A percentile compares a stretch with the other conserved stretches of the same genome.
Evolutionary conservation across 345 rosid genomes (phyloP).

Genomic region (Hevea brasiliensis): DNA sequence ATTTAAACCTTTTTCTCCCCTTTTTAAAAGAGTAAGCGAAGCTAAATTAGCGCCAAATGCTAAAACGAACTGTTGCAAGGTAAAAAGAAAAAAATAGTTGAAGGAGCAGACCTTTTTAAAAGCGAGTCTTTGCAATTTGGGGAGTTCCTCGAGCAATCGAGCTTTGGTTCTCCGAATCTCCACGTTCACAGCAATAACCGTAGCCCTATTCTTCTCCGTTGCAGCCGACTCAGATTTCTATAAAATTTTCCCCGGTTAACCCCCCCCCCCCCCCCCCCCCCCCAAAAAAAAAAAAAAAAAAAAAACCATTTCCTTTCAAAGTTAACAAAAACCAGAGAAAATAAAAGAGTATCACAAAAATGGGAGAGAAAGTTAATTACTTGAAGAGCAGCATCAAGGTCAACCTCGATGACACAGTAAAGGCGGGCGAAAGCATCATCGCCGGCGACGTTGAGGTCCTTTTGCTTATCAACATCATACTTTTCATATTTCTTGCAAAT

Average conservation of each 20-base stretch:
- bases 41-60: background rate
- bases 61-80: background rate
- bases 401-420: slow-evolving; percentile 26
- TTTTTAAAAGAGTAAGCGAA: background rate
- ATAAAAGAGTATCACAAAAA: background rate
- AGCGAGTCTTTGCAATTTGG: slow-evolving; percentile 31
- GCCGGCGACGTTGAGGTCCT: slow-evolving; percentile 18
- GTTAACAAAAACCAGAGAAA: background rate
- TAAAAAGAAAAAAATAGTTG: background rate
- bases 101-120: slow-evolving; percentile 21
- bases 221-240: slow-evolving; percentile 31
- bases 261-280: no score
- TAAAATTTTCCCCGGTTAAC: background rate
- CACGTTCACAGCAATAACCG: slow-evolving; percentile 29
- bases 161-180: slow-evolving; percentile 36
- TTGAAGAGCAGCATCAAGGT: slow-evolving; percentile 20
- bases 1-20: background rate
- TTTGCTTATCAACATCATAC: slow-evolving; percentile 32
- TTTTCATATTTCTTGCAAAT: slow-evolving; percentile 31
- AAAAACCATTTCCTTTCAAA: background rate
- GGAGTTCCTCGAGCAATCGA: slow-evolving; percentile 31
- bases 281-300: background rate
- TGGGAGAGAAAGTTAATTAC: background rate
- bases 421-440: slow-evolving; percentile 32
- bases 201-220: slow-evolving; percentile 23